These are phyloP conservation scores for Xylaria hypoxylon DNA, from an alignment of 2,329 filamentous ascomycete species.

Conservation along the genomic window DNA sequence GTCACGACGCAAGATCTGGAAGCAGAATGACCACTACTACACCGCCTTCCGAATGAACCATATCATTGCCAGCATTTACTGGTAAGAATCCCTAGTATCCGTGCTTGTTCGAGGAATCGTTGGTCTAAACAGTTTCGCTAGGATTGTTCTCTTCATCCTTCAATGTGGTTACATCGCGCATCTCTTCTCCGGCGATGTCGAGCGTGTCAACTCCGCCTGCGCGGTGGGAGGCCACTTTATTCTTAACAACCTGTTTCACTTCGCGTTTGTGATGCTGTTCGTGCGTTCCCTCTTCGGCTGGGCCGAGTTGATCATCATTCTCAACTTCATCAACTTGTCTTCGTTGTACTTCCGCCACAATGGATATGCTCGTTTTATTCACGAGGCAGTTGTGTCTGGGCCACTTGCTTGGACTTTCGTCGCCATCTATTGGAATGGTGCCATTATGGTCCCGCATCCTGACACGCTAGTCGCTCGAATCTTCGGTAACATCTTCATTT, in stretches of 20 bases:
- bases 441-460: constrained; percentile 79
- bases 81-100: constrained; percentile 60
- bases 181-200: constrained; percentile 76
- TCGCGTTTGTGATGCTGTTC: constrained; percentile 86
- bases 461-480: constrained; percentile 77
- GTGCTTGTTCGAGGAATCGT: not conserved
- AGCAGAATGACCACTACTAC: constrained; percentile 72
- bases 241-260: constrained; percentile 83
- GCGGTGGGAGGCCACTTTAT: constrained; percentile 88
- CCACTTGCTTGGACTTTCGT: constrained; percentile 89
- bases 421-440: constrained; percentile 89
- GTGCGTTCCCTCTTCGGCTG: constrained; percentile 79
- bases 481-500: constrained; percentile 88
- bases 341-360: constrained; percentile 84
- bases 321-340: constrained; percentile 86
- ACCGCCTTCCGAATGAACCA: constrained; percentile 83
- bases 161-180: constrained; percentile 81
- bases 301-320: constrained; percentile 78
- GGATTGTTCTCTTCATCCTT: constrained; percentile 78
- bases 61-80: constrained; percentile 76
- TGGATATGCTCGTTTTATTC: constrained; percentile 78
- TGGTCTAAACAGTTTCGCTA: constrained; percentile 49
- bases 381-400: constrained; percentile 78
- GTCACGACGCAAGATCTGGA: constrained; percentile 76
- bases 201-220: constrained; percentile 75